Percentiles rank a stretch among this genome's conserved stretches.
phyloP scores from a whole-genome alignment of 768 basidiomycete genomes.

The Mycena leptocephala region DNA sequence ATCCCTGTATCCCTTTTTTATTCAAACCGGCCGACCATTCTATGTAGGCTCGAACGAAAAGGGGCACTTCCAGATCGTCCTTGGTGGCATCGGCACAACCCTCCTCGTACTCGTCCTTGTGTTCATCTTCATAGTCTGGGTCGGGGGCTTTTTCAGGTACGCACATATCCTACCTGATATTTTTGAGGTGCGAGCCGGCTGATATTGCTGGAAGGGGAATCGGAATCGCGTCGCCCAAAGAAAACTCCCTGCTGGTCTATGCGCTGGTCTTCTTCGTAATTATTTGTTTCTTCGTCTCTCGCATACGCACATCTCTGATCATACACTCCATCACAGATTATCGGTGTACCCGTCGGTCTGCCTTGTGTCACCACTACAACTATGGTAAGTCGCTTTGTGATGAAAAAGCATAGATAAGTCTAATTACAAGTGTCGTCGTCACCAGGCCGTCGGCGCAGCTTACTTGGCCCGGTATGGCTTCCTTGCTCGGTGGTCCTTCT shows the following conservation, averaged over 20 bases:
- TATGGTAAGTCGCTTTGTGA: conserved; percentile 37
- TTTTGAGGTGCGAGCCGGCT: not conserved
- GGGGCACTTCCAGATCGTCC: conserved; percentile 65
- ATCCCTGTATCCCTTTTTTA: not conserved
- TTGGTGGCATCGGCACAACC: conserved; percentile 59
- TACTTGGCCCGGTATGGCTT: conserved; percentile 63
- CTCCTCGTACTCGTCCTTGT: conserved; percentile 61
- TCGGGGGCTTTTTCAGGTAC: conserved; percentile 58
- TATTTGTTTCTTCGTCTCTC: not conserved
- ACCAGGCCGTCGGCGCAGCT: conserved; percentile 37
- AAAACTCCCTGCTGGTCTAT: conserved; percentile 64
- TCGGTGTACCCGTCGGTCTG: conserved; percentile 65
- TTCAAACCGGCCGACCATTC: not conserved
- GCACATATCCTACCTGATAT: conserved; percentile 5
- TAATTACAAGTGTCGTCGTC: not conserved
- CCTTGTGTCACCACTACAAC: conserved; percentile 61
- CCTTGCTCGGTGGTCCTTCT: conserved; percentile 32
- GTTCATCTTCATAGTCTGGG: too few species aligned
- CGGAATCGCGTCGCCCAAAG: conserved; percentile 55
- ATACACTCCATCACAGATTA: conserved; percentile 46
- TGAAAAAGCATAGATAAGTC: not conserved
- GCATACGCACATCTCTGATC: not conserved
- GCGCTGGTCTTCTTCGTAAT: conserved; percentile 57
- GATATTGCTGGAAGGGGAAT: conserved; percentile 41
- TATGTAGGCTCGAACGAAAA: conserved; percentile 48